Evolutionary conservation across 129 eudicot genomes (phyloP).

Genomic region (Artemisia argyi): DNA sequence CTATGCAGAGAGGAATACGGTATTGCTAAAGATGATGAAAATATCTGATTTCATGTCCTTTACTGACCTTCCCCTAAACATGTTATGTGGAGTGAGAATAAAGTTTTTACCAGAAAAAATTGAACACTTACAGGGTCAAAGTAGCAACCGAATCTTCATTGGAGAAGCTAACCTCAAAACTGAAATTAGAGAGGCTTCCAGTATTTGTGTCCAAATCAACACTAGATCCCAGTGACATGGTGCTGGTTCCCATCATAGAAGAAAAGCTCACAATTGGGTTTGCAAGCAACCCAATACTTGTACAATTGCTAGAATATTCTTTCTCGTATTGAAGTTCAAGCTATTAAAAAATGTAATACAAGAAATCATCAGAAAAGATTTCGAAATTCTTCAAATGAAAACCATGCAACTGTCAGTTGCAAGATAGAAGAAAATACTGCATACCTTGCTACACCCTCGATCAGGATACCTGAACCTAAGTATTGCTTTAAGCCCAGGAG

Average conservation of each 20-base stretch:
- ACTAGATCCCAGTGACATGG: slow-evolving; percentile 61
- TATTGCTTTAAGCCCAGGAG: slow-evolving; percentile 79
- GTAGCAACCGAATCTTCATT: slow-evolving; percentile 73
- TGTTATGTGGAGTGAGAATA: neutral
- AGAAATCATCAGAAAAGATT: too few relatives aligned
- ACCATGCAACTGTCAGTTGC: too few relatives aligned
- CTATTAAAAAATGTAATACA: too few relatives aligned
- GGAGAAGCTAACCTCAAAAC: slow-evolving; percentile 69
- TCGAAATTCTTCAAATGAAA: too few relatives aligned
- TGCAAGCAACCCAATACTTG: slow-evolving; percentile 84
- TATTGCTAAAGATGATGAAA: too few relatives aligned
- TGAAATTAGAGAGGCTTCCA: slow-evolving; percentile 67
- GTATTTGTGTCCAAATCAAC: slow-evolving; percentile 70
- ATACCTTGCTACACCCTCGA: slow-evolving; percentile 88
- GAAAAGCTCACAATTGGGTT: slow-evolving; percentile 82
- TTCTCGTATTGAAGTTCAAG: too few relatives aligned
- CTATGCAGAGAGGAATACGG: too few relatives aligned
- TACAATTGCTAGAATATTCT: slow-evolving; percentile 56
- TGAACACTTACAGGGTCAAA: slow-evolving; percentile 63
- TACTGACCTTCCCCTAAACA: too few relatives aligned
- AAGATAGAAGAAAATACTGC: neutral
- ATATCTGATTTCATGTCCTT: too few relatives aligned
- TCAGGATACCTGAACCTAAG: slow-evolving; percentile 81
- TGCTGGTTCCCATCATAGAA: slow-evolving; percentile 62
- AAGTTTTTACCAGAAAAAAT: neutral